Evolutionary conservation across 148 eudicot genomes (phyloP).

Genomic region (Persicaria maculosa): DNA sequence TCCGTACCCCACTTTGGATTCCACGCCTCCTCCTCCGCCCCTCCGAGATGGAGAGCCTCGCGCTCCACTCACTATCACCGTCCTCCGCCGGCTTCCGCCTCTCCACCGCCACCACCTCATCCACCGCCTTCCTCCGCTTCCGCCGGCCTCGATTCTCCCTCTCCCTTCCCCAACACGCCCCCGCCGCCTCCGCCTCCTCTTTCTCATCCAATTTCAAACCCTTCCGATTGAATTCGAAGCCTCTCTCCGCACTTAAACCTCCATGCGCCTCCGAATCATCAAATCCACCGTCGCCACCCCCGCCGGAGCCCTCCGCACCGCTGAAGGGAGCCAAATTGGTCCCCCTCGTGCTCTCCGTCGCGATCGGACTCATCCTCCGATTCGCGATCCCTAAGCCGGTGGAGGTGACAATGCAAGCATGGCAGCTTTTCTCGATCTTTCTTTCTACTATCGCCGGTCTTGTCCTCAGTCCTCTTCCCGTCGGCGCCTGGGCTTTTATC

Average conservation of each 20-base stretch:
- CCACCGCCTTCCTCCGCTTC: constrained; percentile 7
- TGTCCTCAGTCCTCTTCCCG: constrained; percentile 70
- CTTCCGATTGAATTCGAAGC: constrained; percentile 11
- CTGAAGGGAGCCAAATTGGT: constrained; percentile 44
- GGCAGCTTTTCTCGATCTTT: constrained; percentile 81
- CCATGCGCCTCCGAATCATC: constrained; percentile 24
- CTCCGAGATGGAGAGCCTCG: constrained; percentile 12
- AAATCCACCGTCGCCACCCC: constrained; percentile 8
- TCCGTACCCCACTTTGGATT: not conserved
- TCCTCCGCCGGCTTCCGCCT: constrained; percentile 3
- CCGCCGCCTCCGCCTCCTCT: not conserved
- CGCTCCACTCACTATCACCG: constrained; percentile 8
- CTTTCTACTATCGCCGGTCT: constrained; percentile 80
- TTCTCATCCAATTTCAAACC: not conserved
- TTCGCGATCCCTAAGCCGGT: constrained; percentile 56
- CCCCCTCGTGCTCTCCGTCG: constrained; percentile 53
- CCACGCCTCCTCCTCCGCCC: not conserved
- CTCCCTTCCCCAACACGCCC: not conserved
- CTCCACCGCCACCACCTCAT: not conserved
- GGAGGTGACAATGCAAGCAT: constrained; percentile 55
- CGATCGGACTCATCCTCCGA: constrained; percentile 49
- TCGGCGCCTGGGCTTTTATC: constrained; percentile 85
- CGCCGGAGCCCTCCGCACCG: constrained; percentile 12
- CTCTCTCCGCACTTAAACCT: constrained; percentile 20
- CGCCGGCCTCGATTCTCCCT: constrained; percentile 3